Conservation (phyloP, 2,329 filamentous ascomycete species). For the Fusarium transvaalense region DNA sequence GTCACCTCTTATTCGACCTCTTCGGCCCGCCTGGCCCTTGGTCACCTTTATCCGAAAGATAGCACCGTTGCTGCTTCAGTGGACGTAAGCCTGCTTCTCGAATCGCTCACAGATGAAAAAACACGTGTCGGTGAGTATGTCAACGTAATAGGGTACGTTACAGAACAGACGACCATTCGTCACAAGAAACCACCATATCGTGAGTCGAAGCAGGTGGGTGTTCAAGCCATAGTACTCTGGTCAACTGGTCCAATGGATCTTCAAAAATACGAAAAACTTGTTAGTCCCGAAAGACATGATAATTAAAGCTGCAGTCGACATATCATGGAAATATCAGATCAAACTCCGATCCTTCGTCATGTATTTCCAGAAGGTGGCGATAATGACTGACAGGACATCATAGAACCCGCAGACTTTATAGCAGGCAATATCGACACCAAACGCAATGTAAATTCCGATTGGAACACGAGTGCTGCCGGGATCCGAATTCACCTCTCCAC, state of each 20-base stretch:
- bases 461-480: slow-evolving; percentile 41
- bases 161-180: slow-evolving; percentile 42
- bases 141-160: slow-evolving; percentile 87
- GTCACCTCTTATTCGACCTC: slow-evolving; percentile 64
- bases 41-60: slow-evolving; percentile 71
- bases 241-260: slow-evolving; percentile 79
- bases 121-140: slow-evolving; percentile 85
- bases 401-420: slow-evolving; percentile 5
- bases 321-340: slow-evolving; percentile 12
- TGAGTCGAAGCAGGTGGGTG: slow-evolving; percentile 52
- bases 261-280: slow-evolving; percentile 74
- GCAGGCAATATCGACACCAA: slow-evolving; percentile 35
- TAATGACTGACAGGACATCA: slow-evolving; percentile 26
- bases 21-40: slow-evolving; percentile 73
- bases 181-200: slow-evolving; percentile 17
- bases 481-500: slow-evolving; percentile 43
- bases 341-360: slow-evolving; percentile 6
- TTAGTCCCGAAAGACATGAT: slow-evolving; percentile 49
- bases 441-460: slow-evolving; percentile 43
- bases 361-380: background rate
- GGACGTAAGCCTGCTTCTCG: slow-evolving; percentile 78
- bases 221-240: slow-evolving; percentile 86
- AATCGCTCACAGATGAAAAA: slow-evolving; percentile 71
- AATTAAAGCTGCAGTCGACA: slow-evolving; percentile 3
- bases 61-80: slow-evolving; percentile 68